phyloP scores from a whole-genome alignment of 140 eudicot genomes.

The Erigeron philadelphicus region DNA sequence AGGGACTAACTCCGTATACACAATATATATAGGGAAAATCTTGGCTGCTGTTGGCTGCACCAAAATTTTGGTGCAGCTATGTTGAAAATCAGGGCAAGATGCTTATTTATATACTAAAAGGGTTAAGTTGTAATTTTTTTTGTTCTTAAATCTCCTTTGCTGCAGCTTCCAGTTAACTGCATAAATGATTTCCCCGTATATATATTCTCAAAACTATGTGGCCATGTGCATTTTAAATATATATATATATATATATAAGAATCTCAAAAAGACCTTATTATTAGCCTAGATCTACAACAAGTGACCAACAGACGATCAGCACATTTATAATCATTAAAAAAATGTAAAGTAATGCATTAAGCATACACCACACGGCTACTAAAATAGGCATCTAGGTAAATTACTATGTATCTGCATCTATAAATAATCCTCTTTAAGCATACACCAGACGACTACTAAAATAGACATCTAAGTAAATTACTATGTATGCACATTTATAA shows the following conservation, averaged over 20 bases:
- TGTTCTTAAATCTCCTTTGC: too few species aligned
- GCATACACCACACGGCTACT: conserved; percentile 12
- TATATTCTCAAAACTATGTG: background rate
- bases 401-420: background rate
- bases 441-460: conserved; percentile 12
- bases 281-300: background rate
- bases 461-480: background rate
- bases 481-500: background rate
- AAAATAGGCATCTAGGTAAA: background rate
- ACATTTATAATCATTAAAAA: background rate
- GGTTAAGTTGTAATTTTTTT: too few species aligned
- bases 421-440: background rate
- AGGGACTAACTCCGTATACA: background rate
- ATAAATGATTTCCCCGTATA: too few species aligned
- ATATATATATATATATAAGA: background rate
- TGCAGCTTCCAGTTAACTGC: too few species aligned
- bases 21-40: too few species aligned
- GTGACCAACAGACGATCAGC: background rate
- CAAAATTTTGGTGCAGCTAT: too few species aligned
- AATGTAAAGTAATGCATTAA: background rate
- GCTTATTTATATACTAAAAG: too few species aligned
- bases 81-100: too few species aligned
- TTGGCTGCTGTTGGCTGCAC: too few species aligned
- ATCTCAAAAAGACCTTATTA: background rate
- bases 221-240: background rate